Evolutionary conservation across 495 filamentous ascomycete genomes (phyloP), one percentile per base, ranked within the genome.

Genomic region (Penicillium coprophilum): DNA sequence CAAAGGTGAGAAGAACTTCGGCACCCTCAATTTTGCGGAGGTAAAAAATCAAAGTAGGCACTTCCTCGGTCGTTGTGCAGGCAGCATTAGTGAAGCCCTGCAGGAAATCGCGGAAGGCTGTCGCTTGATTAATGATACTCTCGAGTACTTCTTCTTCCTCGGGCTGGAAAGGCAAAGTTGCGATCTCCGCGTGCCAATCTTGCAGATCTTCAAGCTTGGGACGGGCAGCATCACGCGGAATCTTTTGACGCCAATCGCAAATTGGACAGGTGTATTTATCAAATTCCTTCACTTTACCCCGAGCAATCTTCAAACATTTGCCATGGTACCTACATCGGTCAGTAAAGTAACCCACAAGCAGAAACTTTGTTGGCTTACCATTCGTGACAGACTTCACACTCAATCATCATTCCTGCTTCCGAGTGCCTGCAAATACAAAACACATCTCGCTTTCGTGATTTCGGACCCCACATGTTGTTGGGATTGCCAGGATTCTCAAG

Each of bases 351-450:
- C 4, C 23, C 28, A n/a, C 36, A 49, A 28, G 23, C 41, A 1
- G 19, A 23, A 55, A 24, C 38, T 11, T 27, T 31, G 38, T 23
- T 48, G 38, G 76, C 85, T 72, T 73, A 92, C 94, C 94, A 99
- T 74, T 99, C 94, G 61, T 96, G 92, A 71, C 94, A 99, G 32
- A 96, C 77, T 70, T 96, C 93, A 72, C 94, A 99, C 68, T 99
- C 94, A 60, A 99, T 96, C 94, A 99, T 99, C 88, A 97, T 93
- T 21, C 94, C 94, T 34, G 93, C 90, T 70, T 99, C 94, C 17
- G 87, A 85, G 56, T 86, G 87, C 53, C 94, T 86, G 72, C 94
- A 99, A 63, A 99, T 96, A 72, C 94, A 99, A 71, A 97, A 99
- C 4, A 97, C 92, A 70, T 97, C 92, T 39, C 89, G 79, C 51